These are phyloP conservation scores for Apiotrichum porosum DNA, from an alignment of 1,284 basidiomycete species.

Conservation along the genomic window DNA sequence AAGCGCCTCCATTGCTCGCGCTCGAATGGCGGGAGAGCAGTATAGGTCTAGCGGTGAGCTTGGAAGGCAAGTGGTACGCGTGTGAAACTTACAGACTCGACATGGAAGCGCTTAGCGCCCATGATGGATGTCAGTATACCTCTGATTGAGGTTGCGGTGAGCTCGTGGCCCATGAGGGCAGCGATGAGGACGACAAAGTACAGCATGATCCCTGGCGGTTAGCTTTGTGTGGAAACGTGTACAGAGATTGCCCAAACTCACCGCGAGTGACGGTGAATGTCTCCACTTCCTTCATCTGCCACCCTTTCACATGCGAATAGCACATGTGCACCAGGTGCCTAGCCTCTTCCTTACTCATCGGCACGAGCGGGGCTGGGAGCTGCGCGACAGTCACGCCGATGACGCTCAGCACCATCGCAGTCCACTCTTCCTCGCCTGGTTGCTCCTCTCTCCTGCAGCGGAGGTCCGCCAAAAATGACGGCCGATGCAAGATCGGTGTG, in stretches of 20 bases:
- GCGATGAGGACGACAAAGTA: not conserved
- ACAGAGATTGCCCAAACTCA: too few species aligned
- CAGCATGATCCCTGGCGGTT: not conserved
- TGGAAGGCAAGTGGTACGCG: too few species aligned
- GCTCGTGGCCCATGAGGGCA: not conserved
- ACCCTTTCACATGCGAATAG: not conserved
- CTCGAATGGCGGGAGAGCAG: conserved; percentile 72
- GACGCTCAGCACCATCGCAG: conserved; percentile 75
- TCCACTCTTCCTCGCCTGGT: conserved; percentile 60
- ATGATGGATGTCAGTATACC: not conserved
- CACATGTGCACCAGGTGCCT: conserved; percentile 14
- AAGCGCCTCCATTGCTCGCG: conserved; percentile 70
- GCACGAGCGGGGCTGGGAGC: conserved; percentile 20
- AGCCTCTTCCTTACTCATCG: conserved; percentile 11
- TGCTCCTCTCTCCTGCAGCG: conserved; percentile 67
- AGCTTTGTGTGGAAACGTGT: too few species aligned
- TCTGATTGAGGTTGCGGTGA: not conserved
- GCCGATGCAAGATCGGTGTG: conserved; percentile 56
- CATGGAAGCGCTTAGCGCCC: not conserved
- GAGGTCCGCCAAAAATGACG: conserved; percentile 75
- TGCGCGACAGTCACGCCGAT: conserved; percentile 71
- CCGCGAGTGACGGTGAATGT: conserved; percentile 4
- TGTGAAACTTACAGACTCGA: not conserved
- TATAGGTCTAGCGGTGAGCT: too few species aligned
- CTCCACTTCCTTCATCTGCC: conserved; percentile 5